These are phyloP conservation scores for Phytopythium sindhum DNA, from an alignment of 352 stramenopile genomes.

Conservation along the genomic window DNA sequence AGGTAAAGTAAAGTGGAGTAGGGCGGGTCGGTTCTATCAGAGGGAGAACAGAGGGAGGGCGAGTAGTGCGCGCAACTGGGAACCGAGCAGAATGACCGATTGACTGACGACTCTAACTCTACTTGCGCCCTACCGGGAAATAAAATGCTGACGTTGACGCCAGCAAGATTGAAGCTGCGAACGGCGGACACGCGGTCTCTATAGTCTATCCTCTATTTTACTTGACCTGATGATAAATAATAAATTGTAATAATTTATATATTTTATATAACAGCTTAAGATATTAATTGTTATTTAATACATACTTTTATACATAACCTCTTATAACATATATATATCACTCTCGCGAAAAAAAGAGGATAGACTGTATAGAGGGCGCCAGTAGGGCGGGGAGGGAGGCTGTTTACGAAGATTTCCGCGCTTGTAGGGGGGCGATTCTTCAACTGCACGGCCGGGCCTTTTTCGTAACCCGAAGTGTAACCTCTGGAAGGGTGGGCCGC, in stretches of 20 bases:
- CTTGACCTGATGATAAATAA: too few relatives aligned
- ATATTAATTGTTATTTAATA: too few relatives aligned
- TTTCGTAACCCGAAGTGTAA: conserved; percentile 2
- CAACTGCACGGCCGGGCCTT: background rate
- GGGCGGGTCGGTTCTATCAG: conserved; percentile 6
- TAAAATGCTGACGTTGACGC: background rate
- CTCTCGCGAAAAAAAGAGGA: too few relatives aligned
- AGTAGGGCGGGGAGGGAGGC: background rate
- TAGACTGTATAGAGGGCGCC: too few relatives aligned
- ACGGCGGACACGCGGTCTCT: background rate
- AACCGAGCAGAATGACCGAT: background rate
- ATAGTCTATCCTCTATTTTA: too few relatives aligned
- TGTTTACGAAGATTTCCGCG: conserved; percentile 29
- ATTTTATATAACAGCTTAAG: too few relatives aligned
- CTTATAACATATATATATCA: too few relatives aligned
- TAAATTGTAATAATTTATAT: too few relatives aligned
- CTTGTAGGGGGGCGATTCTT: too few relatives aligned
- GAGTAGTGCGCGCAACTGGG: background rate
- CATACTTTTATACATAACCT: too few relatives aligned
- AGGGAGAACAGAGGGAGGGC: conserved; percentile 7
- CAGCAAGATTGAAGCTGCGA: background rate
- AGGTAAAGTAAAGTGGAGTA: background rate
- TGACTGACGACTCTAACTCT: background rate
- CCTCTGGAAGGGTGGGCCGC: too few relatives aligned
- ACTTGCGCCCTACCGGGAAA: too few relatives aligned